Percentiles rank a stretch among this genome's conserved stretches.
These are phyloP conservation scores for Flaveria linearis DNA, from an alignment of 129 eudicot species.

Conservation along the genomic window DNA sequence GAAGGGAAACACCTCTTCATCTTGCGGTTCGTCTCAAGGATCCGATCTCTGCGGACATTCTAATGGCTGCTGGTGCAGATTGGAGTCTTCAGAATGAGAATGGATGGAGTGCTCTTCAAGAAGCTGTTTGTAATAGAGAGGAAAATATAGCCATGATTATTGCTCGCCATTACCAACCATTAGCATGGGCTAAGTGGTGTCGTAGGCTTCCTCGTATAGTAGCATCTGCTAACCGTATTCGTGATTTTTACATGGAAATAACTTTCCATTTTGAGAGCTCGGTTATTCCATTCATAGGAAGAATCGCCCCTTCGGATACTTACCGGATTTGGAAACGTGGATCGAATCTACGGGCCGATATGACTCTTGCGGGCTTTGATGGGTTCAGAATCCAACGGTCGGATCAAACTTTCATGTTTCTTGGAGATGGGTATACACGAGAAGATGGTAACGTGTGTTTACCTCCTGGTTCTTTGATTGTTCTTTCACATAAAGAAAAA, in stretches of 20 bases:
- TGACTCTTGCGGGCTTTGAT: slow-evolving; percentile 98
- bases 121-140: slow-evolving; percentile 87
- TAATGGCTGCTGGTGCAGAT: slow-evolving; percentile 97
- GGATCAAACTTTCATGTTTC: slow-evolving; percentile 89
- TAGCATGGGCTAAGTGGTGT: slow-evolving; percentile 98
- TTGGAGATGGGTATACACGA: slow-evolving; percentile 75
- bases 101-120: slow-evolving; percentile 98
- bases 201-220: slow-evolving; percentile 92
- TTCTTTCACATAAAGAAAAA: slow-evolving; percentile 86
- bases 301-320: slow-evolving; percentile 93
- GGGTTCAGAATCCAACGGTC: slow-evolving; percentile 93
- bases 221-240: slow-evolving; percentile 75
- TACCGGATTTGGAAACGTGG: slow-evolving; percentile 96
- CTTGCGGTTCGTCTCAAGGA: slow-evolving; percentile 83
- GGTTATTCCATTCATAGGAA: slow-evolving; percentile 88
- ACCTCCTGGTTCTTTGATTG: slow-evolving; percentile 84
- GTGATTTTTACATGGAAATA: slow-evolving; percentile 95
- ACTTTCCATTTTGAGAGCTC: slow-evolving; percentile 93
- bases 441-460: slow-evolving; percentile 58
- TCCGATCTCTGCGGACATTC: slow-evolving; percentile 67
- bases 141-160: slow-evolving; percentile 91
- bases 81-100: slow-evolving; percentile 97
- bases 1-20: slow-evolving; percentile 88
- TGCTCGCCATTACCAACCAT: slow-evolving; percentile 92
- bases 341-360: slow-evolving; percentile 91